These are phyloP conservation scores for Exserohilum rostratum DNA, from an alignment of 2,329 filamentous ascomycete species.

Conservation along the genomic window DNA sequence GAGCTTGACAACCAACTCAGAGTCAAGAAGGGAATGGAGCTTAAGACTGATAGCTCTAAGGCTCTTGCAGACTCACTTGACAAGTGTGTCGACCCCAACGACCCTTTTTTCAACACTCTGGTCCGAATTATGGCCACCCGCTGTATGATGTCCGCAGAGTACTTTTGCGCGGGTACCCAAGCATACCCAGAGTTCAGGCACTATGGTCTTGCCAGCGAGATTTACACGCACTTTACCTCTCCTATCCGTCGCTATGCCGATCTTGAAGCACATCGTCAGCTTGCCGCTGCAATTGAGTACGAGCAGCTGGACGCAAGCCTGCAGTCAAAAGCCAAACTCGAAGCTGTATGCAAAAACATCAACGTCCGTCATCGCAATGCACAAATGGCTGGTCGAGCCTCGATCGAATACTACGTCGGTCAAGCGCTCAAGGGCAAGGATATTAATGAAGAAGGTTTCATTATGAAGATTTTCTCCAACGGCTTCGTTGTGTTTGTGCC, in stretches of 20 bases:
- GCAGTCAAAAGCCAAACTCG: conserved; percentile 81
- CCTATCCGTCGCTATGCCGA: conserved; percentile 98
- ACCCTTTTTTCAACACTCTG: conserved; percentile 98
- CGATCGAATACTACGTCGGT: conserved; percentile 96
- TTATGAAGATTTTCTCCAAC: conserved; percentile 97
- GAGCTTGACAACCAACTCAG: conserved; percentile 90
- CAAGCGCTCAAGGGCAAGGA: conserved; percentile 84
- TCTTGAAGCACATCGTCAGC: conserved; percentile 88
- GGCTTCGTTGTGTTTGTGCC: conserved; percentile 97
- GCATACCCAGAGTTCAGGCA: conserved; percentile 94
- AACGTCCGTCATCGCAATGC: conserved; percentile 97
- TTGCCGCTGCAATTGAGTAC: conserved; percentile 94
- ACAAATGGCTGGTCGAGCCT: conserved; percentile 90
- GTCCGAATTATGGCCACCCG: conserved; percentile 96
- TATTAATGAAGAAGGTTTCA: conserved; percentile 86
- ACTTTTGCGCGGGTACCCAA: conserved; percentile 94
- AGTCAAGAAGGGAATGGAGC: conserved; percentile 79
- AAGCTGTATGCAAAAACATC: conserved; percentile 97
- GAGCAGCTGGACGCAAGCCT: conserved; percentile 82
- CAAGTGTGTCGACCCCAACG: conserved; percentile 74
- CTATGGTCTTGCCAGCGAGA: conserved; percentile 93
- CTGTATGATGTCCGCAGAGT: conserved; percentile 99
- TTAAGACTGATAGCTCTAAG: conserved; percentile 84
- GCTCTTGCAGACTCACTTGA: conserved; percentile 95
- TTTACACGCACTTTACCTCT: conserved; percentile 98